These are phyloP conservation scores for Ramichloridium luteum DNA, from an alignment of 2,329 filamentous ascomycete genomes.

Conservation along the genomic window DNA sequence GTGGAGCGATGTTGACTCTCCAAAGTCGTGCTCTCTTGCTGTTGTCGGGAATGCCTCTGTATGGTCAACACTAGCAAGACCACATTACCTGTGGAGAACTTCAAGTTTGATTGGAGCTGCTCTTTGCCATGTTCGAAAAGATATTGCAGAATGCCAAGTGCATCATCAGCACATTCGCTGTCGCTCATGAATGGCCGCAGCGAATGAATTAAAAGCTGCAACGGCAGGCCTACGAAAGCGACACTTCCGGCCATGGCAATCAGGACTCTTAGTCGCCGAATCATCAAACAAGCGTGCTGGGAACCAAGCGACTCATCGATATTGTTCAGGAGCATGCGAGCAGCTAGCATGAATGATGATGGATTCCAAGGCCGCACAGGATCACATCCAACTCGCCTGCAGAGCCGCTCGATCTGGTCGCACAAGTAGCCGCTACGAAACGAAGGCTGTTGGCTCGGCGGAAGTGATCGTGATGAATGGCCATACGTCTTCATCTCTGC, in stretches of 20 bases:
- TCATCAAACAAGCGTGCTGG: constrained; percentile 71
- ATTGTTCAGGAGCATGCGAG: constrained; percentile 65
- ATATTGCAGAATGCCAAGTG: constrained; percentile 75
- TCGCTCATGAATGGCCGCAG: constrained; percentile 69
- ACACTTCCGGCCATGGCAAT: constrained; percentile 63
- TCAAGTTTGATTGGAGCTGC: constrained; percentile 51
- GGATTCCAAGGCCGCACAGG: constrained; percentile 27
- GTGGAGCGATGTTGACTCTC: constrained; percentile 71
- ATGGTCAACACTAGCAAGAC: constrained; percentile 71
- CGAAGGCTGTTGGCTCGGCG: constrained; percentile 71
- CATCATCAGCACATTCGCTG: constrained; percentile 79
- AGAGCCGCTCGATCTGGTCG: constrained; percentile 66
- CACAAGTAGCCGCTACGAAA: constrained; percentile 70
- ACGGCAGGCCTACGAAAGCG: constrained; percentile 64
- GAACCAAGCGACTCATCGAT: constrained; percentile 76
- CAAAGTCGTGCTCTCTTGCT: constrained; percentile 60
- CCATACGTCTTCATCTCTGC: constrained; percentile 57
- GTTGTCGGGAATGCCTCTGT: constrained; percentile 33
- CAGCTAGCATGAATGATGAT: constrained; percentile 26
- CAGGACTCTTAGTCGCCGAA: constrained; percentile 74
- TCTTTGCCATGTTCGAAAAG: constrained; percentile 55
- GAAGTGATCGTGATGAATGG: constrained; percentile 52
- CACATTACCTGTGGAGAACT: constrained; percentile 69
- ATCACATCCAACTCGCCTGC: constrained; percentile 56
- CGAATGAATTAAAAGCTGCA: constrained; percentile 81